Evolutionary conservation across 352 stramenopile genomes (phyloP).

Genomic region (Sclerospora graminicola): DNA sequence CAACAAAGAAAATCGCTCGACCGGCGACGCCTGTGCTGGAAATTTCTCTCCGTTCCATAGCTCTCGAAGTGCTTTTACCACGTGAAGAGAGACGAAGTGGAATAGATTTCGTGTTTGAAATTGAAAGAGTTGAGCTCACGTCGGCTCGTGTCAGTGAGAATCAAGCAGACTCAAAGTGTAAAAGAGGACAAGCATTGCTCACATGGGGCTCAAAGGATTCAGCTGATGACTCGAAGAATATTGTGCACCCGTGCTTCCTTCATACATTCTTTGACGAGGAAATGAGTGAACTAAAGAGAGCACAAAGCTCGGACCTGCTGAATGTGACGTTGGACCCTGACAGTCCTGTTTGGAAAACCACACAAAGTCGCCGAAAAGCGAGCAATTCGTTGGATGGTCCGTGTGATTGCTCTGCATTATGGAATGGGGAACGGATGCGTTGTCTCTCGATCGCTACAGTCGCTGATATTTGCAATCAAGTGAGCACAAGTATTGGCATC

Average conservation of each 20-base stretch:
- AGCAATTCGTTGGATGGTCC: constrained; percentile 4
- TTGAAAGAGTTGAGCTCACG: constrained; percentile 48
- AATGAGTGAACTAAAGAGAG: constrained; percentile 33
- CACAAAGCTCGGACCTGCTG: constrained; percentile 56
- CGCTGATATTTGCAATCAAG: constrained; percentile 23
- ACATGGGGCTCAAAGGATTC: constrained; percentile 37
- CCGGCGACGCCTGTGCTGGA: constrained; percentile 47
- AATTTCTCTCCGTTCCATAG: constrained; percentile 40
- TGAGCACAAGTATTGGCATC: constrained; percentile 26
- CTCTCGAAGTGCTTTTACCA: constrained; percentile 33
- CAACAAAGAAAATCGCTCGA: constrained; percentile 37
- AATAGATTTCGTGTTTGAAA: constrained; percentile 58
- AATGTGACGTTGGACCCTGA: constrained; percentile 54
- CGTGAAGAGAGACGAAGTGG: constrained; percentile 17
- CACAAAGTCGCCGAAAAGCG: constrained; percentile 12
- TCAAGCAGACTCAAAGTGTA: constrained; percentile 19
- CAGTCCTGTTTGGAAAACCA: constrained; percentile 57
- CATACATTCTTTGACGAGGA: constrained; percentile 59
- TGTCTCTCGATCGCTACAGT: constrained; percentile 27
- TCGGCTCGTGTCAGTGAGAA: constrained; percentile 19
- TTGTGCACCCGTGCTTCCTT: constrained; percentile 71
- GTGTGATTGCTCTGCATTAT: constrained; percentile 31
- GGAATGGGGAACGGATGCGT: constrained; percentile 18
- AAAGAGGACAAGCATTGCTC: constrained; percentile 24
- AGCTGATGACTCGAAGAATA: constrained; percentile 33